A percentile compares a stretch with the other conserved stretches of the same genome.
phyloP scores from a whole-genome alignment of 768 basidiomycete species.

The Brasilioporus rufonigricans region DNA sequence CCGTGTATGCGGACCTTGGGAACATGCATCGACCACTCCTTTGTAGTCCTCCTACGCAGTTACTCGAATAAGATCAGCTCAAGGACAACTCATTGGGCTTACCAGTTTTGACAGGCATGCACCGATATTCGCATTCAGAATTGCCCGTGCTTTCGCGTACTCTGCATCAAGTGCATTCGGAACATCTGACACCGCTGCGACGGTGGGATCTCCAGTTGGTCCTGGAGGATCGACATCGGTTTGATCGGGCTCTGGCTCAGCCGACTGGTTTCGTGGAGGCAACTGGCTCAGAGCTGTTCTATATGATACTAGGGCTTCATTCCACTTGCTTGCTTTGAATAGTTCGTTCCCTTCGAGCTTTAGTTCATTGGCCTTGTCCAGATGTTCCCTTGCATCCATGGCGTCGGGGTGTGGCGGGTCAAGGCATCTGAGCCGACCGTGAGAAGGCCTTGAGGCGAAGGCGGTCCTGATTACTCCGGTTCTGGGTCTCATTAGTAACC shows the following conservation, averaged over 20 bases:
- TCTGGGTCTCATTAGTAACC: too few species aligned
- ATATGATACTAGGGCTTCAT: slow-evolving; percentile 70
- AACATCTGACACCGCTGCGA: slow-evolving; percentile 7
- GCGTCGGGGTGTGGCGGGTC: neutral
- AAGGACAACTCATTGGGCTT: slow-evolving; percentile 23
- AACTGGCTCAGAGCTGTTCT: slow-evolving; percentile 63
- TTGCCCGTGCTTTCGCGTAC: slow-evolving; percentile 59
- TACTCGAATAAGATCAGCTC: neutral
- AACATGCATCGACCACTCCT: slow-evolving; percentile 77
- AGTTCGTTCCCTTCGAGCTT: slow-evolving; percentile 75
- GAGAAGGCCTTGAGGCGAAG: neutral
- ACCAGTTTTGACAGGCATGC: slow-evolving; percentile 84
- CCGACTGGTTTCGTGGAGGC: slow-evolving; percentile 44
- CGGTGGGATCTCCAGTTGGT: slow-evolving; percentile 8
- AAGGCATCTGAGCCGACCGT: neutral
- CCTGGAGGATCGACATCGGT: slow-evolving; percentile 19
- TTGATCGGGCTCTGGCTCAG: slow-evolving; percentile 16
- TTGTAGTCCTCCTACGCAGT: slow-evolving; percentile 66
- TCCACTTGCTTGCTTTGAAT: slow-evolving; percentile 66
- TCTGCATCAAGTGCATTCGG: slow-evolving; percentile 41
- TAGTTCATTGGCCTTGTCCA: slow-evolving; percentile 54
- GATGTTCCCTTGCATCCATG: slow-evolving; percentile 36
- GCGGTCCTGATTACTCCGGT: neutral
- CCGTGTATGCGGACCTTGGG: slow-evolving; percentile 52
- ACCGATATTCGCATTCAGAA: slow-evolving; percentile 83